Evolutionary conservation across 306 rosid species (phyloP), one percentile per base, ranked within the genome.

Genomic region (Prunus fruticosa): DNA sequence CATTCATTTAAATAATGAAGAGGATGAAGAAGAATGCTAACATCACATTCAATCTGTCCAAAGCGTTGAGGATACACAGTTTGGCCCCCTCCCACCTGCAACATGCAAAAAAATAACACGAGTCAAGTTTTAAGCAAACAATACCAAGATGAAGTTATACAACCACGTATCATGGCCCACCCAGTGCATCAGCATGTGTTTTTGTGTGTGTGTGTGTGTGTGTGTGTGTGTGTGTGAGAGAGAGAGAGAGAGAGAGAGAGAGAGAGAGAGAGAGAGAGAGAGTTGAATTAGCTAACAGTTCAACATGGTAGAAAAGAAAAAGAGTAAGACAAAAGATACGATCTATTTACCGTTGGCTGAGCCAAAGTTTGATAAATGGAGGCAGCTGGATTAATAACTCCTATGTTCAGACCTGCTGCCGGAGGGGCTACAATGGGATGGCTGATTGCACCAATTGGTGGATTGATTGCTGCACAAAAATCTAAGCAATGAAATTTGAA

Each of bases 1-100:
- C 51, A 49, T 27, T 49, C 25, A 51, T 50, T 71, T 52, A 41
- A 56, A n/a, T 22, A 60, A 81, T 64, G 61, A 18, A 81, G 50
- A 64, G 11, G 52, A 22, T 10, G 51, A 64, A 64, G 52, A 54
- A 66, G 28, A 66, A 53, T 50, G 43, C 91, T 64, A 78, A 95
- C 98, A 80, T 95, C 98, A 38, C 98, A 95, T 77, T 95, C 98
- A 41, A 84, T 79, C 82, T 89, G 93, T 72, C 98, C 97, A 50
- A 90, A 90, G 73, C 98, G 93, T 84, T 92, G 97, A 71, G 98
- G 97, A 84, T 92, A 88, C 75, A 85, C 58, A 62, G 80, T 60
- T 79, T 90, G 84, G 72, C 84, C 78, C 46, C 76, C 76, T 79
- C 93, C 93, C 84, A 88, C 78, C 91, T 95, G 91, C 78, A 83